Conservation (phyloP, 106 monocot species). For the Hemerocallis citrina region DNA sequence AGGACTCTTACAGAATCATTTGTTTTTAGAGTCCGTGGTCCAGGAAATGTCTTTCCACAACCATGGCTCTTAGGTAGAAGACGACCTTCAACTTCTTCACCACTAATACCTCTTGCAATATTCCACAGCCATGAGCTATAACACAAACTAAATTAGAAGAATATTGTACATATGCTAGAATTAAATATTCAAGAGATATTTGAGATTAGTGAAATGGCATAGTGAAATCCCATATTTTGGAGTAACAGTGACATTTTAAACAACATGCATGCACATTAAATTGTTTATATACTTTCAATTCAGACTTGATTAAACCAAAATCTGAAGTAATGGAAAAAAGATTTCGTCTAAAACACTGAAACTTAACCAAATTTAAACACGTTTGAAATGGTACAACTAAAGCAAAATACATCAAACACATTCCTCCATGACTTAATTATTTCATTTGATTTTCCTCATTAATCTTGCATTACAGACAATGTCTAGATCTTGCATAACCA, state of each 20-base stretch:
- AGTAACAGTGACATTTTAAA: neutral
- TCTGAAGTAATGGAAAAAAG: no score
- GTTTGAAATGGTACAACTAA: no score
- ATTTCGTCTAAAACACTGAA: no score
- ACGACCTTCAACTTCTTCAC: constrained; percentile 93
- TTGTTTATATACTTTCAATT: neutral
- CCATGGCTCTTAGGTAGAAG: constrained; percentile 95
- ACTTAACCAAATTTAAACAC: no score
- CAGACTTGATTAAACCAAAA: no score
- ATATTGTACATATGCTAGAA: neutral
- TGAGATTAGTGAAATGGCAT: neutral
- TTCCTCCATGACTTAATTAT: no score
- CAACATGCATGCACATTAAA: neutral
- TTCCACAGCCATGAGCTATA: constrained; percentile 92
- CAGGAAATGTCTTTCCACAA: constrained; percentile 97
- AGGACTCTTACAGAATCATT: constrained; percentile 47
- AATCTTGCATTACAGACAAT: no score
- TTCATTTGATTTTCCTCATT: no score
- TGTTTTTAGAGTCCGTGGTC: constrained; percentile 74
- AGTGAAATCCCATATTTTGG: neutral
- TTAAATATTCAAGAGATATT: neutral
- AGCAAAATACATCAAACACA: no score
- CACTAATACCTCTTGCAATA: constrained; percentile 84
- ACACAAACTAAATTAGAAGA: neutral
- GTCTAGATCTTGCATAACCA: no score